Evolutionary conservation across 441 rosid species (phyloP), one percentile per base, ranked within the genome.

Genomic region (Metrosideros polymorpha): DNA sequence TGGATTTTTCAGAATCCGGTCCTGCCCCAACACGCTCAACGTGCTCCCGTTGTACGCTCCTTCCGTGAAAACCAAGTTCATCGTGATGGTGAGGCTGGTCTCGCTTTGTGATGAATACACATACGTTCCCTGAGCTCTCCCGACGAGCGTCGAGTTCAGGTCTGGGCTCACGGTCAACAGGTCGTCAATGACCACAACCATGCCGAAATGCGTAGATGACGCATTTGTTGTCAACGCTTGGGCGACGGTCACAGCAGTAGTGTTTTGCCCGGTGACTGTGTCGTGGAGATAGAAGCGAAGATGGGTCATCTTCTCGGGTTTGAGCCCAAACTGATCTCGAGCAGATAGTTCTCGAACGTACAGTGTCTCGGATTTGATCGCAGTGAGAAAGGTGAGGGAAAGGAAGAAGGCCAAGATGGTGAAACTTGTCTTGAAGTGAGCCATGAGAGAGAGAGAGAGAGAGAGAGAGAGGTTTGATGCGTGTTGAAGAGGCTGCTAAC

Each of bases 41-140:
- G 92, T 87, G 91, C 96, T 95, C 47, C 95, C 95, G 6, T 92
- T 94, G 84, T 90, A 92, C 53, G 88, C 88, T 86, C 95, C 95
- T 43, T 59, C 82, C 7, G 90, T 85, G 90, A 94, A 94, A 43
- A 35, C 90, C 42, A 88, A 86, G 35, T 94, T 94, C 30, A 94
- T 84, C 19, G 89, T 87, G 93, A 92, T 89, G 53, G 92, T 87
- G 49, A 95, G 93, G 84, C 94, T 86, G 6, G 90, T 3, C 45
- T 86, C 93, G 2, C 89, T 61, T 5, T 91, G 42, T 4, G 93
- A 93, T 4, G 95, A 50, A 85, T 86, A 57, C 4, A 87, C 92
- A 52, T 92, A 94, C 54, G 94, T 84, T 66, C 97, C 94, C 83
- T 94, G 95, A 43, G 92, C 97, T 49, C 94, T 92, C 3, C 94